Evolutionary conservation across 225 moss, liverwort and hornwort genomes (phyloP).

Genomic region (Sphagnum tenellum): DNA sequence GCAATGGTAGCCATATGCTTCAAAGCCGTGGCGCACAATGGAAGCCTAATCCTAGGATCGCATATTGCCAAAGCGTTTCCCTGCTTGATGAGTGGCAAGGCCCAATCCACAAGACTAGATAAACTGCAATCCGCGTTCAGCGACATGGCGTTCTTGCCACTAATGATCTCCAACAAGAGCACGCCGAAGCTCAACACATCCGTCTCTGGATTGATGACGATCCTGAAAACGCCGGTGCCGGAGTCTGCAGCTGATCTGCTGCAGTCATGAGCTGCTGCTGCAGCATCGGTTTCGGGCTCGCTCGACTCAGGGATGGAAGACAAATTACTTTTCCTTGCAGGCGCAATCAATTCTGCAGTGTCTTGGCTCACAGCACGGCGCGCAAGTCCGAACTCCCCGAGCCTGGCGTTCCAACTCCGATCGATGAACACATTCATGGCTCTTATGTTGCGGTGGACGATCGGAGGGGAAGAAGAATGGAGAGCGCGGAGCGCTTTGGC

Average conservation of each 20-base stretch:
- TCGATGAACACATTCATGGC: conserved; percentile 25
- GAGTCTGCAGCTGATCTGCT: no score
- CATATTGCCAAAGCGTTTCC: conserved; percentile 24
- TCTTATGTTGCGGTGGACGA: conserved; percentile 42
- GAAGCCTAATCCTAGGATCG: conserved; percentile 15
- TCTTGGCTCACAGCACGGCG: conserved; percentile 18
- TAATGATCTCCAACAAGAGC: conserved; percentile 28
- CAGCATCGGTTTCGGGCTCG: no score
- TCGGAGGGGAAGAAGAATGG: conserved; percentile 27
- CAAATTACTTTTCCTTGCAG: background rate
- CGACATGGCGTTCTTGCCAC: conserved; percentile 24
- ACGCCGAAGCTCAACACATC: conserved; percentile 47
- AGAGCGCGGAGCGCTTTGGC: conserved; percentile 34
- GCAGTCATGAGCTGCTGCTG: no score
- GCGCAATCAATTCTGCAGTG: background rate
- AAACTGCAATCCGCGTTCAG: conserved; percentile 25
- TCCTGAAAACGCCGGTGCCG: no score
- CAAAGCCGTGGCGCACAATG: conserved; percentile 13
- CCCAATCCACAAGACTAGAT: conserved; percentile 36
- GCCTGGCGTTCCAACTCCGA: conserved; percentile 33
- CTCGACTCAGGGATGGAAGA: no score
- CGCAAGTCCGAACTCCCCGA: conserved; percentile 40
- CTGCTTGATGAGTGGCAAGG: conserved; percentile 34
- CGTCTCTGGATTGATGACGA: conserved; percentile 16
- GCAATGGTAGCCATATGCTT: conserved; percentile 22